phyloP scores from a whole-genome alignment of 192 early-diverging fungal species.

The Thoreauomyces humboldtii region DNA sequence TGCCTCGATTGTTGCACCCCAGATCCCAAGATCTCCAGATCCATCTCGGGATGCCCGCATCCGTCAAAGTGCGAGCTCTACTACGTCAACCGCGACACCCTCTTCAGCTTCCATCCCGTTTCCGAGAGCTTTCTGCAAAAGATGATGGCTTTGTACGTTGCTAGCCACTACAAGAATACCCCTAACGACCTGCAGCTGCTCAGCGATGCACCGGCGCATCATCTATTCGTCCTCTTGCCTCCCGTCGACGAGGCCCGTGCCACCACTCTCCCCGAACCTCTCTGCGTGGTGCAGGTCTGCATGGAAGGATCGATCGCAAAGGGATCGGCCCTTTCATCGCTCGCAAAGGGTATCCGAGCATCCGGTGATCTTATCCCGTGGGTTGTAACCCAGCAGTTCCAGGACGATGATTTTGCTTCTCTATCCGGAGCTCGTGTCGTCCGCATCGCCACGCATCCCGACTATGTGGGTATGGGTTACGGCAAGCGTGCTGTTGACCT shows the following conservation, averaged over 20 bases:
- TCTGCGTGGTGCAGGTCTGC: slow-evolving; percentile 88
- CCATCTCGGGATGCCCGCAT: slow-evolving; percentile 75
- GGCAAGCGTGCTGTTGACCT: slow-evolving; percentile 83
- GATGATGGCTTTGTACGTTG: slow-evolving; percentile 96
- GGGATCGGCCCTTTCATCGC: slow-evolving; percentile 75
- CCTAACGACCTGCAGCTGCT: slow-evolving; percentile 97
- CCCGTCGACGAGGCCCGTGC: slow-evolving; percentile 68
- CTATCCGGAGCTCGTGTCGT: slow-evolving; percentile 95
- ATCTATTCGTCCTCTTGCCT: slow-evolving; percentile 93
- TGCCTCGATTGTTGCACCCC: slow-evolving; percentile 76
- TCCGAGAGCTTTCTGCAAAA: slow-evolving; percentile 94
- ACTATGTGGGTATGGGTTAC: slow-evolving; percentile 97
- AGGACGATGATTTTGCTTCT: slow-evolving; percentile 95
- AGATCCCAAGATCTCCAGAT: slow-evolving; percentile 1
- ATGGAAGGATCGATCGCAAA: slow-evolving; percentile 94
- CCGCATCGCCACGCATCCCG: slow-evolving; percentile 96
- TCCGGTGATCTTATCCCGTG: slow-evolving; percentile 97
- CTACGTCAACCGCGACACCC: slow-evolving; percentile 95
- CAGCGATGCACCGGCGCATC: slow-evolving; percentile 96
- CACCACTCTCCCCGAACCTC: slow-evolving; percentile 79
- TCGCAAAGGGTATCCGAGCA: slow-evolving; percentile 81
- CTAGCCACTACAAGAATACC: slow-evolving; percentile 99
- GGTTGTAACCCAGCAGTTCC: slow-evolving; percentile 88
- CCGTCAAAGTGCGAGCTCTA: slow-evolving; percentile 92
- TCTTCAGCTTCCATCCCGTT: slow-evolving; percentile 97